Conservation (phyloP, 176 grass and related monocot genomes). For the bread wheat (Triticum aestivum) region DNA sequence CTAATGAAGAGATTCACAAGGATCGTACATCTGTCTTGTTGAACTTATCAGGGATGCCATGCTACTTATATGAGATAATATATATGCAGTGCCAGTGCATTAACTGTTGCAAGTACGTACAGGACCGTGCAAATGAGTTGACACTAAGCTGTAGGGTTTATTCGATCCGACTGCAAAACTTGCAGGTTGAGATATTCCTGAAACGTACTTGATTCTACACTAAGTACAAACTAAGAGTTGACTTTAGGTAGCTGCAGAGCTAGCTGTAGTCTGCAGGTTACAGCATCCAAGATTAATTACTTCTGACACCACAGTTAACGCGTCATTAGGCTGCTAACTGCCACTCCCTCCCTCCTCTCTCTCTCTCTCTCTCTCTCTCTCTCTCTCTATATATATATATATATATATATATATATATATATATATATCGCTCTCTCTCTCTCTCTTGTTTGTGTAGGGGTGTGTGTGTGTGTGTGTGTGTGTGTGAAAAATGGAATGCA, state of each 20-base stretch:
- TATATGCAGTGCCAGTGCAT: background rate
- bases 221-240: background rate
- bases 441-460: no score
- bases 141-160: background rate
- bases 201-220: background rate
- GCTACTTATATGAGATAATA: constrained; percentile 5
- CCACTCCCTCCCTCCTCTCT: no score
- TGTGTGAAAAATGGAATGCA: no score
- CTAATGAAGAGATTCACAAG: background rate
- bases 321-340: background rate
- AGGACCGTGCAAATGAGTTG: background rate
- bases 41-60: constrained; percentile 26
- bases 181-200: background rate
- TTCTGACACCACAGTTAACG: background rate
- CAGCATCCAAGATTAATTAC: background rate
- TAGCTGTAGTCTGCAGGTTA: background rate
- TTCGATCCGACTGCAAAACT: background rate
- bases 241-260: background rate
- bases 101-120: background rate
- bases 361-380: no score
- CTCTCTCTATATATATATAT: no score
- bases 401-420: no score
- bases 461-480: no score
- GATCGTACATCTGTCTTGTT: background rate
- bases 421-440: no score